Conservation (phyloP, 805 yeast genomes). For the Jamesozyma lodderae region DNA sequence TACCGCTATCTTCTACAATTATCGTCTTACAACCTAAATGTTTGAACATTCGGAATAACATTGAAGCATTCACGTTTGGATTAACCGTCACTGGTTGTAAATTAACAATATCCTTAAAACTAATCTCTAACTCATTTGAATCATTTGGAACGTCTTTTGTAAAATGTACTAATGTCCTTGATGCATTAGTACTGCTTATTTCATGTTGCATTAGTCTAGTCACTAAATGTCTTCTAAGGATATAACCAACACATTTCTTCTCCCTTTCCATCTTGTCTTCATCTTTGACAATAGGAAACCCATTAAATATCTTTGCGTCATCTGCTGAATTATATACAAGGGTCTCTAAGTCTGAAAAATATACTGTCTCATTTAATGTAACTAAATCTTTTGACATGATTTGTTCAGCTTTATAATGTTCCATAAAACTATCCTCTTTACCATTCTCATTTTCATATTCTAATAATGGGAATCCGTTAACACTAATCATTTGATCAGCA, state of each 20-base stretch:
- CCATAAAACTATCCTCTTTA: slow-evolving; percentile 42
- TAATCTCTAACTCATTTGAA: neutral
- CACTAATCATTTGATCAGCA: slow-evolving; percentile 87
- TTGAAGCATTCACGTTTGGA: slow-evolving; percentile 46
- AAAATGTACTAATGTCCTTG: slow-evolving; percentile 11
- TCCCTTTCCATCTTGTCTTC: slow-evolving; percentile 27
- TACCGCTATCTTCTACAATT: slow-evolving; percentile 54
- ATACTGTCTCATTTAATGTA: slow-evolving; percentile 19
- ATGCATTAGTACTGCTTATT: slow-evolving; percentile 23
- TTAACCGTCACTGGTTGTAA: slow-evolving; percentile 55
- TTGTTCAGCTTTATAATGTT: slow-evolving; percentile 38
- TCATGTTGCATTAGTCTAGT: slow-evolving; percentile 13
- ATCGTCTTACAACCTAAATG: slow-evolving; percentile 74
- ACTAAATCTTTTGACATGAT: slow-evolving; percentile 48
- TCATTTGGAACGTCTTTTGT: neutral
- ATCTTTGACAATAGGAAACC: slow-evolving; percentile 47
- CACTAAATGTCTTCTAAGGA: slow-evolving; percentile 22
- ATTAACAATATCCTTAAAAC: slow-evolving; percentile 30
- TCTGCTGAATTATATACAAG: slow-evolving; percentile 20
- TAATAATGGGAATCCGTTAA: slow-evolving; percentile 80
- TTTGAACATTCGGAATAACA: slow-evolving; percentile 57
- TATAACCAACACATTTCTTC: slow-evolving; percentile 34
- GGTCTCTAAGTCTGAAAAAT: slow-evolving; percentile 20
- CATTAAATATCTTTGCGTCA: slow-evolving; percentile 32
- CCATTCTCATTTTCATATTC: slow-evolving; percentile 56